A percentile compares a stretch with the other conserved stretches of the same genome.
These are phyloP conservation scores for Bimuria novae-zelandiae DNA, from an alignment of 2,329 filamentous ascomycete genomes.

Conservation along the genomic window DNA sequence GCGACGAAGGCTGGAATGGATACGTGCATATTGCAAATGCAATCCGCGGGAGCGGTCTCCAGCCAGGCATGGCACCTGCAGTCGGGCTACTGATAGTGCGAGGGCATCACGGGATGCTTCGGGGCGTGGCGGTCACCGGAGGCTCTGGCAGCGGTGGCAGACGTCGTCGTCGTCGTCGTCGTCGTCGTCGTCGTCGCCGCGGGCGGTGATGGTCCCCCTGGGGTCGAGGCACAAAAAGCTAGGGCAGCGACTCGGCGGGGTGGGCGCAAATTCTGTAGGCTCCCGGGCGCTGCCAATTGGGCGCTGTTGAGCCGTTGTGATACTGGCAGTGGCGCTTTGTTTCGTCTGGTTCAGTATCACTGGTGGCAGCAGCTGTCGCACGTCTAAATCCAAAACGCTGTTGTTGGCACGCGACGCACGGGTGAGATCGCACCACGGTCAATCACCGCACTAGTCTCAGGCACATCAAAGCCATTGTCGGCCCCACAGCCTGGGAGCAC, in stretches of 20 bases:
- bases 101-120: slow-evolving; percentile 37
- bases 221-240: background rate
- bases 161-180: background rate
- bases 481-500: slow-evolving; percentile 3
- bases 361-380: background rate
- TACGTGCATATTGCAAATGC: slow-evolving; percentile 97
- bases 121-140: background rate
- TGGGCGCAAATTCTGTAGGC: background rate
- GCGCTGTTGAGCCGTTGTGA: background rate
- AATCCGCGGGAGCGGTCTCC: slow-evolving; percentile 94
- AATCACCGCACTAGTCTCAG: slow-evolving; percentile 1
- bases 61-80: slow-evolving; percentile 59
- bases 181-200: too few relatives aligned
- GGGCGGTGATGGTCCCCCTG: background rate
- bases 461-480: background rate
- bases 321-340: background rate
- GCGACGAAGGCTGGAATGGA: slow-evolving; percentile 84
- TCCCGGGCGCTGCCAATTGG: slow-evolving; percentile 1
- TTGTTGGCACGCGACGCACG: background rate
- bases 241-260: background rate
- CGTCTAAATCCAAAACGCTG: background rate
- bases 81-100: slow-evolving; percentile 37
- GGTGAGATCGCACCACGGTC: background rate
- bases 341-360: background rate
- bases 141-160: background rate